Evolutionary conservation across 495 filamentous ascomycete genomes (phyloP).

Genomic region (Podospora anserina): DNA sequence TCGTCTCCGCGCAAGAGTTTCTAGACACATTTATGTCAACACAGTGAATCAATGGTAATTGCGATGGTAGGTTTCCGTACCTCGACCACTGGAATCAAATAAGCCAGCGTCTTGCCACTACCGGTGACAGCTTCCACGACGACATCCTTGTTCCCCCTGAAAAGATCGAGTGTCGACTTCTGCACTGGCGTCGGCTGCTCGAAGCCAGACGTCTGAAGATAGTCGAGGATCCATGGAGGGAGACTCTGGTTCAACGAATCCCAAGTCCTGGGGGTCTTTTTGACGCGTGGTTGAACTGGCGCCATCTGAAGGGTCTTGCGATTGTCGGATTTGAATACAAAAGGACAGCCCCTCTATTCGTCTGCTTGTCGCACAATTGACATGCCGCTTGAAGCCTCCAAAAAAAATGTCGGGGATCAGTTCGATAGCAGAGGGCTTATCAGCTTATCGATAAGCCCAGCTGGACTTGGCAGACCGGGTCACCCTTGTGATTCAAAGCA

Average conservation of each 20-base stretch:
- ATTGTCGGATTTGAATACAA: background rate
- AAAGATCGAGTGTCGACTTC: constrained; percentile 86
- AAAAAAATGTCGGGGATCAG: background rate
- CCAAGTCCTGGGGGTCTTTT: constrained; percentile 65
- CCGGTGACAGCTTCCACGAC: constrained; percentile 97
- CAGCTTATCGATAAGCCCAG: constrained; percentile 1
- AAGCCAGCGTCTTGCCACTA: constrained; percentile 90
- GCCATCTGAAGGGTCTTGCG: constrained; percentile 31
- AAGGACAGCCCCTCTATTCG: background rate
- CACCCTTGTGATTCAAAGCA: background rate
- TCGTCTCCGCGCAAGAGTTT: constrained; percentile 69
- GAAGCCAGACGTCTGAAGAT: constrained; percentile 80
- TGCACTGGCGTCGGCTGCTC: constrained; percentile 89
- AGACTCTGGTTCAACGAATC: constrained; percentile 62
- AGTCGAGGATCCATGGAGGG: constrained; percentile 88
- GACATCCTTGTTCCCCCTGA: constrained; percentile 91
- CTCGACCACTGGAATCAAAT: constrained; percentile 84
- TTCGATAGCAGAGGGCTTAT: constrained; percentile 2
- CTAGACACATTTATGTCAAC: constrained; percentile 5
- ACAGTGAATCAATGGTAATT: background rate
- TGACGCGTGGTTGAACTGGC: constrained; percentile 30
- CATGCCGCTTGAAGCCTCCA: background rate
- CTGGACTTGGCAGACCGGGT: background rate
- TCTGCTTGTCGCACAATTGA: background rate
- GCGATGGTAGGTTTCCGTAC: constrained; percentile 8